These are phyloP conservation scores for Cadophora luteo-olivacea DNA, from an alignment of 2,329 filamentous ascomycete species.

Conservation along the genomic window DNA sequence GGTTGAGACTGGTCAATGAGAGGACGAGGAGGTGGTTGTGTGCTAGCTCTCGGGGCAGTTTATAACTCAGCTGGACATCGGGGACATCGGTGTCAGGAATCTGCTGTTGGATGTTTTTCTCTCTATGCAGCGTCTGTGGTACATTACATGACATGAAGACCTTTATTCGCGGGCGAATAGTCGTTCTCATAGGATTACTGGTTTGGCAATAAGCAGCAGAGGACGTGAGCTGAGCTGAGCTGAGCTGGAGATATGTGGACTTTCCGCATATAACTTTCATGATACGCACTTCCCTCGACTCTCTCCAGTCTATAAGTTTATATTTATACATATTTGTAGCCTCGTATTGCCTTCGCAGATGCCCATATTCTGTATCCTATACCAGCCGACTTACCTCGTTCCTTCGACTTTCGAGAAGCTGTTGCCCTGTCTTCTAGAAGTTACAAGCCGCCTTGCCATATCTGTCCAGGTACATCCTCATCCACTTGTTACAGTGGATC, in stretches of 20 bases:
- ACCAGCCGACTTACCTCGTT: no score
- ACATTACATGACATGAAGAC: not conserved
- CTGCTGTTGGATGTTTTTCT: not conserved
- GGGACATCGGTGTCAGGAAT: not conserved
- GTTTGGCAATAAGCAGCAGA: not conserved
- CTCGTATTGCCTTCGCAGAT: not conserved
- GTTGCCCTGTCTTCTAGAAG: conserved; percentile 1
- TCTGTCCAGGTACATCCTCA: conserved; percentile 5
- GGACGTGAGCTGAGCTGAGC: not conserved
- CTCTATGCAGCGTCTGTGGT: not conserved
- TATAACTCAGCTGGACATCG: not conserved
- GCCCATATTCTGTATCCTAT: not conserved
- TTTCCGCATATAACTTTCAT: not conserved
- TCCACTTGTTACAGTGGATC: not conserved
- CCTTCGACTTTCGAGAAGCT: not conserved
- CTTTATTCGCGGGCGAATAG: not conserved
- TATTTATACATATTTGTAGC: not conserved
- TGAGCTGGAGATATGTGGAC: not conserved
- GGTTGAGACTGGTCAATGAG: not conserved
- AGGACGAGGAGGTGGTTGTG: not conserved
- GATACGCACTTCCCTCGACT: not conserved
- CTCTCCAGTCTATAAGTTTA: not conserved
- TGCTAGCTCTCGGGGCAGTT: not conserved
- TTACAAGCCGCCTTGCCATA: not conserved
- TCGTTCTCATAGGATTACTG: not conserved